Percentiles rank a stretch among this genome's conserved stretches.
Conservation (phyloP, 1,284 basidiomycete genomes). For the Marasmius sp. region DNA sequence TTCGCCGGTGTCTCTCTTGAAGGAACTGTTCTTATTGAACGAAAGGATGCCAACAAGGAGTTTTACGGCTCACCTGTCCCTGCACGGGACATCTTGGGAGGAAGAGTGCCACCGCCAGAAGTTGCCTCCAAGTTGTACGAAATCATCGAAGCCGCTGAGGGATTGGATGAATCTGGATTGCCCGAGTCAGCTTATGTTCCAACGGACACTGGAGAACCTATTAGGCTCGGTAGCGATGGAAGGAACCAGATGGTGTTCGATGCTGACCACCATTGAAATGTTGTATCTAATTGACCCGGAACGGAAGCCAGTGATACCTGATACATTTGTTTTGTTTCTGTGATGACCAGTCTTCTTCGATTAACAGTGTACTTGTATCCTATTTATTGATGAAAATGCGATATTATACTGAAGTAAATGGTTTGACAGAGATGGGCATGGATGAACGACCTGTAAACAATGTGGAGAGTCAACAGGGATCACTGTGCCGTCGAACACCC, state of each 20-base stretch:
- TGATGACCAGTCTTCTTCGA: no score
- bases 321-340: no score
- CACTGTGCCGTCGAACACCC: no score
- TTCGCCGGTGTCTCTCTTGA: slow-evolving; percentile 96
- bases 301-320: no score
- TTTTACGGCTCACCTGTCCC: slow-evolving; percentile 95
- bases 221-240: slow-evolving; percentile 42
- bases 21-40: slow-evolving; percentile 92
- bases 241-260: slow-evolving; percentile 65
- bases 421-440: no score
- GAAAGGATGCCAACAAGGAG: slow-evolving; percentile 91
- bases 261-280: slow-evolving; percentile 43
- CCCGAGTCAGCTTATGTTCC: slow-evolving; percentile 85
- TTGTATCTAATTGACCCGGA: no score
- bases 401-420: no score
- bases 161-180: slow-evolving; percentile 75
- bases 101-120: slow-evolving; percentile 94
- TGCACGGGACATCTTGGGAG: slow-evolving; percentile 86
- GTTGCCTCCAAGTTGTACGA: slow-evolving; percentile 93
- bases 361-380: no score
- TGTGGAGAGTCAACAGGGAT: no score
- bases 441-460: no score
- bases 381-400: no score
- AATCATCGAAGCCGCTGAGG: slow-evolving; percentile 88
- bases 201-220: slow-evolving; percentile 58